Evolutionary conservation across 1,284 basidiomycete species (phyloP).

Genomic region (Cutaneotrichosporon sp.): DNA sequence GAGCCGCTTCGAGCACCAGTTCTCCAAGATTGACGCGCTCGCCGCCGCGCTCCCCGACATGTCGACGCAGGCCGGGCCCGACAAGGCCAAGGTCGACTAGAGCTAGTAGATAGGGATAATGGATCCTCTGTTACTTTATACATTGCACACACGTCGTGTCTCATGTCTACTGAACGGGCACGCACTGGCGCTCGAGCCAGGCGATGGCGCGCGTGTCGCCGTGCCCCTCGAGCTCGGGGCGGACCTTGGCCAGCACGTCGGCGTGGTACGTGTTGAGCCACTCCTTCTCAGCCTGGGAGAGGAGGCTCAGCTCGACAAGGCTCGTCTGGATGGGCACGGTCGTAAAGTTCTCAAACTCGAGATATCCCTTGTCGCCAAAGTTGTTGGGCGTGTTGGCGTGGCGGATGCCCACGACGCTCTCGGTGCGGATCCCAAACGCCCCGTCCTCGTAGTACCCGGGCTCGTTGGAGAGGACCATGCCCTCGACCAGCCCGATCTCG

Average conservation of each 20-base stretch:
- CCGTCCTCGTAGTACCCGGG: constrained; percentile 95
- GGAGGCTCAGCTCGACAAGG: constrained; percentile 68
- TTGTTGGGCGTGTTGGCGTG: constrained; percentile 74
- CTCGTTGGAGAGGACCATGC: constrained; percentile 90
- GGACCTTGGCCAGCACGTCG: constrained; percentile 74
- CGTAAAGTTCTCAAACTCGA: constrained; percentile 81
- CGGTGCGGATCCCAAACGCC: constrained; percentile 88
- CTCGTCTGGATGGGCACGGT: constrained; percentile 88
- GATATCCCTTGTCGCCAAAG: constrained; percentile 79
- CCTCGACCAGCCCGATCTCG: constrained; percentile 69
- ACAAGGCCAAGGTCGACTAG: constrained; percentile 57
- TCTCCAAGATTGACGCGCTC: constrained; percentile 86
- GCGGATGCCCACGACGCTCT: constrained; percentile 78
- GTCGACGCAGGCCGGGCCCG: constrained; percentile 55
- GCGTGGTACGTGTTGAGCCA: constrained; percentile 89
- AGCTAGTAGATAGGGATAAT: constrained; percentile 4
- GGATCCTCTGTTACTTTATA: background rate
- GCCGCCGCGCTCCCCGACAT: constrained; percentile 73
- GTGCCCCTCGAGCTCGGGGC: constrained; percentile 63
- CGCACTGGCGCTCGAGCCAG: constrained; percentile 73
- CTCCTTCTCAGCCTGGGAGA: constrained; percentile 66
- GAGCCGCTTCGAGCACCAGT: constrained; percentile 92
- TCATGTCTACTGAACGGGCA: background rate
- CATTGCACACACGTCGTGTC: background rate
- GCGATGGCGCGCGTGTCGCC: constrained; percentile 68